These are phyloP conservation scores for Myriosclerotinia curreyana DNA, from an alignment of 2,329 filamentous ascomycete genomes.

Conservation along the genomic window DNA sequence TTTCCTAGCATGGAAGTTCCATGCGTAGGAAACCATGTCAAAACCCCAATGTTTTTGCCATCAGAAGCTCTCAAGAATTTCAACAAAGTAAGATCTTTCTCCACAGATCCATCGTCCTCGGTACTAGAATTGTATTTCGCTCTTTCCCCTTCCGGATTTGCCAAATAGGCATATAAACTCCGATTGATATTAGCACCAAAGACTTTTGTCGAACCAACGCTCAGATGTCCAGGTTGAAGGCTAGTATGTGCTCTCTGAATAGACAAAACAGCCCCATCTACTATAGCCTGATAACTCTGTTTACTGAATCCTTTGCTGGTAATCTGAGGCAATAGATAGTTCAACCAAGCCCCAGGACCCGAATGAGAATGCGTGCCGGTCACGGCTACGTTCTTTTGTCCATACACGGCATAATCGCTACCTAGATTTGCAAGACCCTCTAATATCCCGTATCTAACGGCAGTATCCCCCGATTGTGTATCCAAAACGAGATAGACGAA, in stretches of 20 bases:
- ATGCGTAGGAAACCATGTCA: conserved; percentile 92
- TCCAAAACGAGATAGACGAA: conserved; percentile 89
- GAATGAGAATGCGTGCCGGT: conserved; percentile 93
- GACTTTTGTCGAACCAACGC: conserved; percentile 66
- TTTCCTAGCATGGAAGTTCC: conserved; percentile 89
- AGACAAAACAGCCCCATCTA: conserved; percentile 78
- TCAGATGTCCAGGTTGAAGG: conserved; percentile 63
- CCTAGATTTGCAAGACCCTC: conserved; percentile 69
- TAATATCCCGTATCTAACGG: conserved; percentile 81
- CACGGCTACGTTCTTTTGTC: conserved; percentile 77
- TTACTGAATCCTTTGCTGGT: conserved; percentile 82
- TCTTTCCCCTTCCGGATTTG: conserved; percentile 77
- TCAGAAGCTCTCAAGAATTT: conserved; percentile 73
- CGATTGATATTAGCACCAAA: conserved; percentile 81
- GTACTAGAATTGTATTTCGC: conserved; percentile 57
- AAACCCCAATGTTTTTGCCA: conserved; percentile 70
- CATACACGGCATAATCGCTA: conserved; percentile 69
- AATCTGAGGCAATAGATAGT: conserved; percentile 89
- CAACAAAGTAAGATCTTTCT: conserved; percentile 77
- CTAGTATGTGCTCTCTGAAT: conserved; percentile 77
- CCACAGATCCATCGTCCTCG: conserved; percentile 55
- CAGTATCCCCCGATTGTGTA: conserved; percentile 83
- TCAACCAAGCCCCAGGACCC: conserved; percentile 88
- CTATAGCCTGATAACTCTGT: conserved; percentile 85
- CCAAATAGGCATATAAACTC: conserved; percentile 81